Base-by-base conservation (phyloP, 768 basidiomycete species). In the Macrolepiota fuliginosa region DNA sequence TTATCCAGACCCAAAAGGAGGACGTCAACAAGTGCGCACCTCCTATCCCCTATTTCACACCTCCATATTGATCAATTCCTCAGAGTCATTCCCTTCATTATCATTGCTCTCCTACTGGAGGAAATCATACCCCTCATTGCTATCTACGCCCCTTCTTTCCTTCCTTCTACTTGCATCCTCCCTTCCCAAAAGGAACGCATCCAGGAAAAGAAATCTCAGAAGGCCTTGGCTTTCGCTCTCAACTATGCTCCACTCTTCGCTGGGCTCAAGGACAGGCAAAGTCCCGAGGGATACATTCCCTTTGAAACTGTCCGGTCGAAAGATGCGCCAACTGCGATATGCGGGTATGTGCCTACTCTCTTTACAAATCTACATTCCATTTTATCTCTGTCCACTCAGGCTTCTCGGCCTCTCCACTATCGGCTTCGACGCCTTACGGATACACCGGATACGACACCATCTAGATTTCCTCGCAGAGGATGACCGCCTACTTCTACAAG, bases 111-210 rank as follows among this genome's bases (percentile, higher is more conserved):
- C 27, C 71, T 94, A 13, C 76, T 92, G 0, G 93, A 95, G 72
- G 93, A 95, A 72, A 70, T 90, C 36, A 83, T 95, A 58, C 93
- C 93, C 13, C 80, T 95, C 63, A 83, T 94, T 63, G 91, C 91
- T 27, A 83, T 95, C 63, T 94, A 91, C 68, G 87, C 84, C n/a
- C 93, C 93, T 1, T 84, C 83, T 69, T 81, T 92, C 77, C 84
- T 95, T 27, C 93, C 93, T 0, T 94, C 92, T 2, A 94, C 93
- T 0, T 94, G 92, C 69, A 81, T 94, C 58, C 82, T 95, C 4
- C 90, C 93, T 1, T 87, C 89, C 12, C 93, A 95, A 74, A 85
- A 81, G 39, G 78, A 69, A 71, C 88, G 77, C 75, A 94, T 76
- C 78, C 89, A 75, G 69, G 78, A 71, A 64, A 79, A 71, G 79